Base-by-base conservation (phyloP, 2,329 filamentous ascomycete species). In the Myriosclerotinia curreyana region DNA sequence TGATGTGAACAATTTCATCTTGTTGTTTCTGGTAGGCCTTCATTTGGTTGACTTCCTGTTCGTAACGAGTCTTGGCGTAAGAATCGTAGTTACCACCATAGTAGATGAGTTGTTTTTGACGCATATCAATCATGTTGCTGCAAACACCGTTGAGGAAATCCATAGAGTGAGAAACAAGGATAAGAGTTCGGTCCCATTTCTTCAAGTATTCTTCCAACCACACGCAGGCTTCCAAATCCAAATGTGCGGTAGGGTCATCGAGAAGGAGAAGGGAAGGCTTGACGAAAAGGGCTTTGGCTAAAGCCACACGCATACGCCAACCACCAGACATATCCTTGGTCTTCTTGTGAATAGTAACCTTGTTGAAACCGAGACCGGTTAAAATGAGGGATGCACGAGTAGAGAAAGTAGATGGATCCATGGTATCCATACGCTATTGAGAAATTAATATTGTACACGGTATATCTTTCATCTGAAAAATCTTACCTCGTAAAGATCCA, bases 321-420 rank as follows among this genome's bases (percentile, higher is more conserved):
- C 95, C 95, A 91, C 95, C 95, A 70, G 95, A 99, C 96, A 99
- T 99, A 78, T 99, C 96, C 86, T 98, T 99, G 74, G 96, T 99
- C 87, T 96, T 97, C 86, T 99, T 99, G 79, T 96, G 83, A 76
- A 99, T 98, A 64, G 96, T 99, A 72, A 80, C 81, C 84, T 98
- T 98, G 88, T 99, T 96, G 87, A 99, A 99, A 71, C 95, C 95
- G 66, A 99, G 90, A 92, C 95, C 95, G 64, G 95, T 99, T 72
- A 99, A 80, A 77, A 99, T 99, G 70, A 97, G 88, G 64, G 94
- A 96, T 67, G 95, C 95, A 76, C 95, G 92, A 67, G 94, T 96
- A 75, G 92, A 83, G 80, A 99, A 99, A 60, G 96, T 99, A 46
- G 92, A 96, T 55, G 95, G 95, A 74, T 99, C 96, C 94, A 99